These are phyloP conservation scores for Boletus vinaceobasis DNA, from an alignment of 768 basidiomycete genomes.

Conservation along the genomic window DNA sequence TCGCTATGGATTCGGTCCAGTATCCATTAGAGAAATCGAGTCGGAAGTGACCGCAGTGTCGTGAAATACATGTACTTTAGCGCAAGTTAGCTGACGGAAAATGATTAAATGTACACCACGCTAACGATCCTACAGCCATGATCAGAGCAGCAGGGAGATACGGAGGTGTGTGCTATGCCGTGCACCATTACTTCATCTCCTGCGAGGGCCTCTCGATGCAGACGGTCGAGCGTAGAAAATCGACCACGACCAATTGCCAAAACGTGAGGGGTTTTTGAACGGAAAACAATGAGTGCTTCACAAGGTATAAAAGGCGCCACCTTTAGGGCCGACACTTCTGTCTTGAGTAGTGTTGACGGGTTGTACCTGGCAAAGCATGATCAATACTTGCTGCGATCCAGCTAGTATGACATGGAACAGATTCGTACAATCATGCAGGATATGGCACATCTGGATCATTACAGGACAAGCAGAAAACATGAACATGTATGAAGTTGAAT, in stretches of 20 bases:
- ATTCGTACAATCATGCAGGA: background rate
- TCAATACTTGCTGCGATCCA: background rate
- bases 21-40: background rate
- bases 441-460: background rate
- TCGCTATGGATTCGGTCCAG: background rate
- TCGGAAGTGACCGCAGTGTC: too few relatives aligned
- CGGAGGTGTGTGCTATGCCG: slow-evolving; percentile 84
- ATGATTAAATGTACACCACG: slow-evolving; percentile 66
- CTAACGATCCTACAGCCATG: slow-evolving; percentile 77
- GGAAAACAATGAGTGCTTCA: background rate
- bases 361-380: background rate
- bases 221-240: slow-evolving; percentile 36
- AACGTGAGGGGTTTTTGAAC: slow-evolving; percentile 40
- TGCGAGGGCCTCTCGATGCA: slow-evolving; percentile 68
- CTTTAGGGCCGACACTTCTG: slow-evolving; percentile 37
- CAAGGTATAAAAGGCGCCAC: background rate
- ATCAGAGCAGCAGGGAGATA: slow-evolving; percentile 68
- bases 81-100: background rate
- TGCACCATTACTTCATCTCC: slow-evolving; percentile 90
- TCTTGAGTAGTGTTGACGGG: too few relatives aligned
- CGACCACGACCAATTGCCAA: slow-evolving; percentile 43
- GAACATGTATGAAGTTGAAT: background rate
- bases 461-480: background rate
- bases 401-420: background rate
- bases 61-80: background rate